These are phyloP conservation scores for Trametes cingulata DNA, from an alignment of 768 basidiomycete species.

Conservation along the genomic window DNA sequence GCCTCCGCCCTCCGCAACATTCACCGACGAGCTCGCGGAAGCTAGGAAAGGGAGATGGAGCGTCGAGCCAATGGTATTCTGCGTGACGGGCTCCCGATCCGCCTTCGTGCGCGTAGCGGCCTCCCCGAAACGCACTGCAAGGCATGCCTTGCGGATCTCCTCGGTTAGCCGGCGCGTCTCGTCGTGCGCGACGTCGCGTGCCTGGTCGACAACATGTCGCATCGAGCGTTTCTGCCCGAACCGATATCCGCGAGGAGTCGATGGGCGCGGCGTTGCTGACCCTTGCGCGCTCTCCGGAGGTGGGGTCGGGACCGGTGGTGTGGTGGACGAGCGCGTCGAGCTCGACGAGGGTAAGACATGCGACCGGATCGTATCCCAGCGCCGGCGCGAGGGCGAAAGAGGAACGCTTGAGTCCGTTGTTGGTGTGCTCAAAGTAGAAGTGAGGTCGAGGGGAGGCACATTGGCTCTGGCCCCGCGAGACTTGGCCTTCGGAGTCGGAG, in stretches of 20 bases:
- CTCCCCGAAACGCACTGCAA: conserved; percentile 51
- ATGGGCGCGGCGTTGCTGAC: conserved; percentile 20
- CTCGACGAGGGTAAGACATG: conserved; percentile 27
- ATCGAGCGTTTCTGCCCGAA: conserved; percentile 28
- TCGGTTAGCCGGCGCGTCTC: conserved; percentile 52
- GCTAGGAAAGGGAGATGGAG: conserved; percentile 34
- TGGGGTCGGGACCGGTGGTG: conserved; percentile 10
- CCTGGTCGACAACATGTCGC: conserved; percentile 64
- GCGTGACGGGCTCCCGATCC: conserved; percentile 32
- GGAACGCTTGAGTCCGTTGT: background rate
- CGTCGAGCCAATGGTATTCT: conserved; percentile 36
- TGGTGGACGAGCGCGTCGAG: conserved; percentile 5
- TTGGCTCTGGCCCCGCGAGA: conserved; percentile 10
- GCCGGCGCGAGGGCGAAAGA: conserved; percentile 25
- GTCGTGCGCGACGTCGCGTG: conserved; percentile 49
- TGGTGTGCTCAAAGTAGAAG: background rate
- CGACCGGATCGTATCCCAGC: conserved; percentile 32
- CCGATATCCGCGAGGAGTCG: conserved; percentile 27
- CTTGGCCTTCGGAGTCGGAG: conserved; percentile 2
- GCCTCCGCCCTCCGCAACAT: conserved; percentile 10
- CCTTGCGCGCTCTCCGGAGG: conserved; percentile 1
- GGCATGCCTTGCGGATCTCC: conserved; percentile 59
- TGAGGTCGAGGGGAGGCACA: conserved; percentile 21
- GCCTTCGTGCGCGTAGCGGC: conserved; percentile 32
- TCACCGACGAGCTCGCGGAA: conserved; percentile 22